Percentiles rank a stretch among this genome's conserved stretches.
These are phyloP conservation scores for Trichoderma atrobrunneum DNA, from an alignment of 2,329 filamentous ascomycete genomes.

Conservation along the genomic window DNA sequence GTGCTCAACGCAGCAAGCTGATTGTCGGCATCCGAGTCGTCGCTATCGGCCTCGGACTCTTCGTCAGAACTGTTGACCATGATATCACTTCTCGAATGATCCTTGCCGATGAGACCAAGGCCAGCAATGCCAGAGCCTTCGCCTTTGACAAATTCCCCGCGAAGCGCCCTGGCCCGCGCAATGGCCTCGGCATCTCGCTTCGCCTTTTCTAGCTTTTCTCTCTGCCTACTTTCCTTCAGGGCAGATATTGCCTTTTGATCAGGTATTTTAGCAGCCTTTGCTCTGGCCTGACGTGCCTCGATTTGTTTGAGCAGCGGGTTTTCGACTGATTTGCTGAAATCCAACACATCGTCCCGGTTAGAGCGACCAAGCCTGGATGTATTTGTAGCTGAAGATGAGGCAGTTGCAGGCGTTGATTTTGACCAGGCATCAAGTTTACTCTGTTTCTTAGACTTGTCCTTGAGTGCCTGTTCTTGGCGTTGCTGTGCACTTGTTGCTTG, in stretches of 20 bases:
- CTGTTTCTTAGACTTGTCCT: constrained; percentile 51
- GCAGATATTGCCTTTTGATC: constrained; percentile 40
- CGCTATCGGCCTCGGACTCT: constrained; percentile 66
- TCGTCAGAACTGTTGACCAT: constrained; percentile 86
- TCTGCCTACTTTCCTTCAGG: constrained; percentile 69
- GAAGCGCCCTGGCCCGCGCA: constrained; percentile 58
- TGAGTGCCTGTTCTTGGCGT: constrained; percentile 26
- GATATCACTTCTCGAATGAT: constrained; percentile 78
- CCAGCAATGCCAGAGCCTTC: constrained; percentile 76
- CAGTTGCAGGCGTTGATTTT: constrained; percentile 42
- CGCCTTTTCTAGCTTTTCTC: constrained; percentile 71
- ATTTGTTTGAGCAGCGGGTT: constrained; percentile 48
- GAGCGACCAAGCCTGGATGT: constrained; percentile 30
- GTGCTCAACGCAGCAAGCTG: constrained; percentile 48
- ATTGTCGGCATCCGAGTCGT: constrained; percentile 51
- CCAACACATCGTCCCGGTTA: constrained; percentile 47
- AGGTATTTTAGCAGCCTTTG: constrained; percentile 31
- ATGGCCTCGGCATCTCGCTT: constrained; percentile 70
- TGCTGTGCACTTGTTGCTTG: constrained; percentile 33
- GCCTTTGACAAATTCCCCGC: constrained; percentile 47
- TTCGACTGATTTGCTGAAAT: constrained; percentile 47
- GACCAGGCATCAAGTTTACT: constrained; percentile 62
- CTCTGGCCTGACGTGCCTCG: constrained; percentile 36
- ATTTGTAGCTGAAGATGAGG: constrained; percentile 22
- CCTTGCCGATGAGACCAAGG: constrained; percentile 72